Evolutionary conservation across 306 rosid genomes (phyloP).

Genomic region (Cucurbita argyrosperma): DNA sequence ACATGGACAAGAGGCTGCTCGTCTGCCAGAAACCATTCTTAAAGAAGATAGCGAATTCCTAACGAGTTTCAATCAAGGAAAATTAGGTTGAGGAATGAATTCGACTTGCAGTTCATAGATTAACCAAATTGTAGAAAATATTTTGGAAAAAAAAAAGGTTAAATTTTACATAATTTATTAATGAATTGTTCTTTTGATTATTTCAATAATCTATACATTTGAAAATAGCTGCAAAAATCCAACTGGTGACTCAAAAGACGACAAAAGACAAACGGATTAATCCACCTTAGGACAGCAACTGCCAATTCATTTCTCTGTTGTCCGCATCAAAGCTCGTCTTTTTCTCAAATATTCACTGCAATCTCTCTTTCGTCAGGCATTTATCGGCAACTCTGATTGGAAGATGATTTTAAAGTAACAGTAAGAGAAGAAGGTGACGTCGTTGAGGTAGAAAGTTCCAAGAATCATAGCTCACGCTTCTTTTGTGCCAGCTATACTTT

Average conservation of each 20-base stretch:
- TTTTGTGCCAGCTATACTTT: too few species aligned
- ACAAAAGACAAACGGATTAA: background rate
- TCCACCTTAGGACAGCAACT: background rate
- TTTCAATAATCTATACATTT: too few species aligned
- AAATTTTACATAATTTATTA: background rate
- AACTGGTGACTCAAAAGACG: too few species aligned
- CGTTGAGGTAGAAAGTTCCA: too few species aligned
- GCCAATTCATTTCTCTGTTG: background rate
- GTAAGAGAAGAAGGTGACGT: too few species aligned
- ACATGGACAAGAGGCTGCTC: slow-evolving; percentile 61
- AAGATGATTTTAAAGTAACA: too few species aligned
- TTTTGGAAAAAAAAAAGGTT: background rate
- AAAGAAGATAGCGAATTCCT: slow-evolving; percentile 48
- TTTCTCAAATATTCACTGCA: too few species aligned
- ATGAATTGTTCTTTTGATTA: background rate
- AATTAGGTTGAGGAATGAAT: background rate
- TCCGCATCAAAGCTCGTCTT: too few species aligned
- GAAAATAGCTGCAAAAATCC: too few species aligned
- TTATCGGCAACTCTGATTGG: too few species aligned
- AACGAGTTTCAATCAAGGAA: background rate
- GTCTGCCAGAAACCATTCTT: slow-evolving; percentile 87
- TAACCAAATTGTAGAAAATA: background rate
- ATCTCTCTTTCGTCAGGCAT: too few species aligned
- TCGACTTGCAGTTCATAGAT: background rate
- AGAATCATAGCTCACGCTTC: too few species aligned